These are phyloP conservation scores for Nakazawaea laoshanensis DNA, from an alignment of 805 yeast genomes.

Conservation along the genomic window DNA sequence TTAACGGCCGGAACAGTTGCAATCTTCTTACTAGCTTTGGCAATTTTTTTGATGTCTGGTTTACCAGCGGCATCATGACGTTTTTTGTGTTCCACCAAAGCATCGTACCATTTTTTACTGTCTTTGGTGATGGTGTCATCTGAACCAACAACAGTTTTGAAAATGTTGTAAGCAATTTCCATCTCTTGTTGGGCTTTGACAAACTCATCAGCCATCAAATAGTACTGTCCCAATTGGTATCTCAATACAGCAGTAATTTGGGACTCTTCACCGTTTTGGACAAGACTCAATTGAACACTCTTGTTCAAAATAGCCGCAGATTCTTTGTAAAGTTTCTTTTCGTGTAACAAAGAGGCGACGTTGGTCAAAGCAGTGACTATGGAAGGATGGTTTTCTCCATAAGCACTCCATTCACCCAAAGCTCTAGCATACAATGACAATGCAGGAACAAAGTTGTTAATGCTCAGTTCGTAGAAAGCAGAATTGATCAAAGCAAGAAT, in stretches of 20 bases:
- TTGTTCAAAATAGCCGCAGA: slow-evolving; percentile 45
- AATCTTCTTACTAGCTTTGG: slow-evolving; percentile 13
- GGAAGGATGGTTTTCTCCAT: slow-evolving; percentile 64
- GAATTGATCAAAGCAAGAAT: slow-evolving; percentile 65
- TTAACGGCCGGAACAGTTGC: not conserved
- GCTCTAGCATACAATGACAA: slow-evolving; percentile 56
- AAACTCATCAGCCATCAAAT: slow-evolving; percentile 42
- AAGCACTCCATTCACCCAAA: slow-evolving; percentile 50
- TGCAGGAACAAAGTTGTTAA: slow-evolving; percentile 51
- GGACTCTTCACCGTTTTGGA: slow-evolving; percentile 48
- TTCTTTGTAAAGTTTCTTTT: slow-evolving; percentile 34
- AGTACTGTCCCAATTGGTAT: slow-evolving; percentile 61
- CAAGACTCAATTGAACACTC: slow-evolving; percentile 42
- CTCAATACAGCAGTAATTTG: slow-evolving; percentile 57
- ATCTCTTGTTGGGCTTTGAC: slow-evolving; percentile 49
- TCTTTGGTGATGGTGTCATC: slow-evolving; percentile 63
- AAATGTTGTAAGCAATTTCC: slow-evolving; percentile 46
- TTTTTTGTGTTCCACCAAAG: slow-evolving; percentile 34
- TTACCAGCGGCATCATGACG: slow-evolving; percentile 37
- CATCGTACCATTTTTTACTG: slow-evolving; percentile 53
- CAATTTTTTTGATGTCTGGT: slow-evolving; percentile 24
- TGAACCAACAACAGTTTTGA: slow-evolving; percentile 53
- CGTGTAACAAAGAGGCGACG: slow-evolving; percentile 50
- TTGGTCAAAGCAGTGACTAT: slow-evolving; percentile 54
- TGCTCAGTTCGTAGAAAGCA: slow-evolving; percentile 61